Base-by-base conservation (phyloP, 2,329 filamentous ascomycete genomes). In the Fusarium sp. region DNA sequence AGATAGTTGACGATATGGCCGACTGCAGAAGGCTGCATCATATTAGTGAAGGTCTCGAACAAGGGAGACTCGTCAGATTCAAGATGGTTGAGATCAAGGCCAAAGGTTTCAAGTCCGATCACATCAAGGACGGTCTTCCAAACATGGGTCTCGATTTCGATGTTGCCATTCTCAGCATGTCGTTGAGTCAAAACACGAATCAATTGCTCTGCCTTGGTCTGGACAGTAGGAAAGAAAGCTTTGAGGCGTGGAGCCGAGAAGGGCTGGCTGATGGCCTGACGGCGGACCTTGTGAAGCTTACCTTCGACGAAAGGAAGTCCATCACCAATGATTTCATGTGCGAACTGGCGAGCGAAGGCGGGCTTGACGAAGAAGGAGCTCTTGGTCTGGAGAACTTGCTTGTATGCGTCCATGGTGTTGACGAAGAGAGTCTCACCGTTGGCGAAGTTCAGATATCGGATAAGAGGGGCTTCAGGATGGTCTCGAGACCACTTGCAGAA, bases 301-400 rank as follows among this genome's bases (percentile, higher is more conserved):
- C 77, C 78, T 51, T 82, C 78, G 13, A 77, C 70, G 37, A 81
- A 79, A 3, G 79, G 74, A 5, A 83, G 67, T 1, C 80, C 81
- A 48, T 77, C 74, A 4, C 76, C 76, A 29, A 77, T 75, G 9
- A 72, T 66, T 30, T 76, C 70, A 29, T 71, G 63, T 14, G 74
- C 74, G 13, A 75, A 75, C 5, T 65, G 52, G 13, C 74, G 70
- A 13, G 76, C 74, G 47, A 74, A 75, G 2, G 34, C 48, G 3
- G 76, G 74, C 61, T 77, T 77, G 30, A 72, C 65, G 37, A 77
- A 77, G n/a, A 29, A 69, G n/a, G 55, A 45, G 46, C 60, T 67
- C 63, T 77, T 77, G 8, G 72, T 75, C 58, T 73, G 70, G 4
- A 77, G 70, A 24, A 77, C 59, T 49, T 77, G 72, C 45, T 67